Base-by-base conservation (phyloP, 2,329 filamentous ascomycete genomes). In the Fusarium tupiense region DNA sequence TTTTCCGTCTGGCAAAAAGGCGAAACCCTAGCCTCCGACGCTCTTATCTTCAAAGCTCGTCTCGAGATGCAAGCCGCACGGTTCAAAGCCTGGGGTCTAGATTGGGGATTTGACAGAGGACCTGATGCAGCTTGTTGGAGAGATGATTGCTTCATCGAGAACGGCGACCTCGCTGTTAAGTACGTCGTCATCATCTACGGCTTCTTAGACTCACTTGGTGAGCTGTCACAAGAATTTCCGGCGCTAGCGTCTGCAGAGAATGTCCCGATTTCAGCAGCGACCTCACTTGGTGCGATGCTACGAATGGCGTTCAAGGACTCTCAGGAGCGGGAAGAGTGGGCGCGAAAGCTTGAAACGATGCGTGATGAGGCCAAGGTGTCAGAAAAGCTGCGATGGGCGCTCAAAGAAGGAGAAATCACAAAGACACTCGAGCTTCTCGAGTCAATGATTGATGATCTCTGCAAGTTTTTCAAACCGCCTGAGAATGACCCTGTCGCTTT, bases 21-120 rank as follows among this genome's bases (percentile, higher is more conserved):
- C 1, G 35, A 54, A 4, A n/a, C 24, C 0, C 5, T 54, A 2
- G 52, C 52, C 5, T 54, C 52, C 0, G 35, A 38, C 2, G 35
- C 35, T 0, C 35, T 54, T 9, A 29, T 54, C 14, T 38, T 54
- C 35, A 38, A 54, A 29, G 52, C 52, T 12, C 52, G 35, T 9
- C 52, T 54, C 10, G 33, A 54, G 4, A 54, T 54, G 35, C 52
- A 38, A 16, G 52, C 35, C 3, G 33, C 52, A 2, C 35, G 35
- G 2, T 54, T 38, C 24, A 54, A 54, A 12, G 52, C 52, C 1
- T 54, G 35, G 52, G 52, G 52, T 22, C 10, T 54, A 5, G 19
- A 54, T 14, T 54, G 24, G 35, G 52, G 52, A 22, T n/a, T 54
- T n/a, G 24, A 54, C 6, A 7, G 52, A n/a, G 33, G 35, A 22